Evolutionary conservation across 1,284 basidiomycete species (phyloP).

Genomic region (Trichosporon sp.): DNA sequence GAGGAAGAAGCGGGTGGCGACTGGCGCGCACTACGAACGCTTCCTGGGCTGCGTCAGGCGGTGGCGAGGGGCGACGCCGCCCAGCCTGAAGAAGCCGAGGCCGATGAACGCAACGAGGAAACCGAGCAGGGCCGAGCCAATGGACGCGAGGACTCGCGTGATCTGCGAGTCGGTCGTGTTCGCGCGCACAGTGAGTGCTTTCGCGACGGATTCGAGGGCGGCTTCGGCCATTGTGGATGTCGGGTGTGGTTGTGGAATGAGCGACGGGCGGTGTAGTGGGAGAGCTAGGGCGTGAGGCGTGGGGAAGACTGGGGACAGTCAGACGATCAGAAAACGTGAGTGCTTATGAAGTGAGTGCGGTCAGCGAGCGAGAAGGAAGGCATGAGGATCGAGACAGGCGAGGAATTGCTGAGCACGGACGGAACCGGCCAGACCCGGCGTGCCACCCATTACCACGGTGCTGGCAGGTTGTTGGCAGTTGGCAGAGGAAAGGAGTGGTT

Average conservation of each 20-base stretch:
- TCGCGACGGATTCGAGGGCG: neutral
- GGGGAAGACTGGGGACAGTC: neutral
- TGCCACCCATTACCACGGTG: neutral
- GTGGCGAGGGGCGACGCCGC: slow-evolving; percentile 14
- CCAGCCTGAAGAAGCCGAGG: slow-evolving; percentile 7
- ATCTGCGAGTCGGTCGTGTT: neutral
- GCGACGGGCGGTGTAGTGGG: neutral
- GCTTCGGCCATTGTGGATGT: neutral
- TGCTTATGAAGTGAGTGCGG: neutral
- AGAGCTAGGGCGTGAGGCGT: neutral
- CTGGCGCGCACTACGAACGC: neutral
- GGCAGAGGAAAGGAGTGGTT: too few species aligned
- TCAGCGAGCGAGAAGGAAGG: too few species aligned
- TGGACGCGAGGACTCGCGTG: neutral
- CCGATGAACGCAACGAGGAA: slow-evolving; percentile 10
- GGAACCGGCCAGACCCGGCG: neutral
- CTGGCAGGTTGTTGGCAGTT: neutral
- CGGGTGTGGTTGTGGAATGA: neutral
- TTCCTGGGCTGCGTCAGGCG: neutral
- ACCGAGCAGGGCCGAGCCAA: slow-evolving; percentile 6
- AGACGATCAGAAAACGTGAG: neutral
- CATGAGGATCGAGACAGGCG: neutral
- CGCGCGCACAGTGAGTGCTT: neutral
- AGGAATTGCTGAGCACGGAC: neutral
- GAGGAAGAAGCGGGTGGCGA: neutral